A percentile compares a stretch with the other conserved stretches of the same genome.
phyloP scores from a whole-genome alignment of 2,329 filamentous ascomycete species.

The Pyrenophora seminiperda region DNA sequence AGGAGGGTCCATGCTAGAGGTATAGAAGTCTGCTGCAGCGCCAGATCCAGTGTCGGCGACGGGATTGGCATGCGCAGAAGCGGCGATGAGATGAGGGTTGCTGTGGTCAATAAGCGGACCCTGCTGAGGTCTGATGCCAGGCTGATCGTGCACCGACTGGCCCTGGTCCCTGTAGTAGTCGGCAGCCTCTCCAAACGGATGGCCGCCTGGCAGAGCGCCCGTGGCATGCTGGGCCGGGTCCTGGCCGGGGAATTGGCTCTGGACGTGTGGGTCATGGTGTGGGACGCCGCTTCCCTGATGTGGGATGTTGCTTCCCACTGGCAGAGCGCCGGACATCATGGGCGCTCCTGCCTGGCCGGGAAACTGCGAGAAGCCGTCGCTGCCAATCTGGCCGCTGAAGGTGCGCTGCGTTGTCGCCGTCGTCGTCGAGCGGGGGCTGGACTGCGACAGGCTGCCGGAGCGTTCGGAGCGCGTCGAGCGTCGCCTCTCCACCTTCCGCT shows the following conservation, averaged over 20 bases:
- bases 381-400: conserved; percentile 39
- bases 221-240: conserved; percentile 54
- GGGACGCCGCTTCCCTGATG: conserved; percentile 41
- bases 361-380: conserved; percentile 42
- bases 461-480: conserved; percentile 40
- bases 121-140: conserved; percentile 61
- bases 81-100: conserved; percentile 60
- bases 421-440: conserved; percentile 25
- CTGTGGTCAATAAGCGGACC: conserved; percentile 60
- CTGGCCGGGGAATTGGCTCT: conserved; percentile 65
- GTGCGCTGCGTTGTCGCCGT: conserved; percentile 23
- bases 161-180: conserved; percentile 69
- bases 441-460: conserved; percentile 33
- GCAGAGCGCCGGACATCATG: conserved; percentile 44
- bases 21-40: conserved; percentile 64
- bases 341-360: conserved; percentile 42
- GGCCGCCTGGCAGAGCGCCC: conserved; percentile 51
- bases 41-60: conserved; percentile 65
- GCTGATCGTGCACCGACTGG: conserved; percentile 63
- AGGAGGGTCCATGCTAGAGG: conserved; percentile 27
- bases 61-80: conserved; percentile 58
- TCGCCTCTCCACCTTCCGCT: conserved; percentile 36
- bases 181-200: conserved; percentile 60
- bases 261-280: too few species aligned
- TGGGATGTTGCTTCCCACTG: conserved; percentile 27